Evolutionary conservation across 2,329 filamentous ascomycete species (phyloP).

Genomic region (Fusarium anthophilum): DNA sequence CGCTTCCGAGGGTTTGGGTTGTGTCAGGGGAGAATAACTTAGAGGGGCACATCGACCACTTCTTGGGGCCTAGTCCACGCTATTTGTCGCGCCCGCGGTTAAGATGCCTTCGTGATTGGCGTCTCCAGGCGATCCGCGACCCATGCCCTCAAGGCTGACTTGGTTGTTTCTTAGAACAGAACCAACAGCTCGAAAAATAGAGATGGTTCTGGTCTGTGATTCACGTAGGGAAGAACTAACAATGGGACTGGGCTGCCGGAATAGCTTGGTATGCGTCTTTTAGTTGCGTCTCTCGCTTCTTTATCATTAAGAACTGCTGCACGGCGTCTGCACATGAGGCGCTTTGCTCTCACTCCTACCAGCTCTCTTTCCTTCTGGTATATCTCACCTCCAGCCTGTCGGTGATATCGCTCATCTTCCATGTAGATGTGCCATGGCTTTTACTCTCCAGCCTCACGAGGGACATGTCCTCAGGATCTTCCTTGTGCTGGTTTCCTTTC

Average conservation of each 20-base stretch:
- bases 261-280: constrained; percentile 8
- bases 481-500: constrained; percentile 34
- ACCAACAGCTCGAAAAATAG: constrained; percentile 32
- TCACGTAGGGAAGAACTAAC: constrained; percentile 28
- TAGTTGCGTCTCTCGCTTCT: constrained; percentile 10
- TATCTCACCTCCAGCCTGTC: constrained; percentile 3
- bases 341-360: constrained; percentile 21
- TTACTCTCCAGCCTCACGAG: constrained; percentile 27
- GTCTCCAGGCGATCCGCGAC: constrained; percentile 32
- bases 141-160: constrained; percentile 30
- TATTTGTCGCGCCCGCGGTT: constrained; percentile 41
- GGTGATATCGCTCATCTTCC: constrained; percentile 8
- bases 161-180: constrained; percentile 26
- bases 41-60: background rate
- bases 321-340: constrained; percentile 29
- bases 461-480: constrained; percentile 28
- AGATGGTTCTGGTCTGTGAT: constrained; percentile 1
- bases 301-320: constrained; percentile 38
- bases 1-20: constrained; percentile 38
- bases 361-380: constrained; percentile 10
- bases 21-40: background rate
- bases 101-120: constrained; percentile 39
- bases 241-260: constrained; percentile 15
- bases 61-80: constrained; percentile 14
- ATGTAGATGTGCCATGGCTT: constrained; percentile 40